These are phyloP conservation scores for Phytopythium kandeliae DNA, from an alignment of 352 stramenopile species.

Conservation along the genomic window DNA sequence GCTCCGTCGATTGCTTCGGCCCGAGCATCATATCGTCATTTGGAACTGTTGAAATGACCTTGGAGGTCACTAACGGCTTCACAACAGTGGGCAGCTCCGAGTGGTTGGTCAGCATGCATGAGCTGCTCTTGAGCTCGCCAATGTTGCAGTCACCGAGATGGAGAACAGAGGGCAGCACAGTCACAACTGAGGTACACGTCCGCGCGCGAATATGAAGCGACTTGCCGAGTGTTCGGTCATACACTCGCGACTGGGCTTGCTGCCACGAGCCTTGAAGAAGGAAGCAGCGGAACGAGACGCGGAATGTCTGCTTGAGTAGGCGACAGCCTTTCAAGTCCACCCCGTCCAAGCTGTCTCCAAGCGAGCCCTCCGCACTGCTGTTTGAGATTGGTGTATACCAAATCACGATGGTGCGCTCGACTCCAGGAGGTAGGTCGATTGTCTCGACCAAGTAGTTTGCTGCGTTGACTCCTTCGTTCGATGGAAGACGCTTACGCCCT, in stretches of 20 bases:
- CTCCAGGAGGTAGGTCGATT: conserved; percentile 76
- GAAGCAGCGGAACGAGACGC: conserved; percentile 84
- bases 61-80: conserved; percentile 83
- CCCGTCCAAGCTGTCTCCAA: conserved; percentile 39
- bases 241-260: conserved; percentile 78
- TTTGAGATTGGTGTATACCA: conserved; percentile 71
- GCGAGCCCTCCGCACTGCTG: conserved; percentile 30
- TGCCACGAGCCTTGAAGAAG: conserved; percentile 83
- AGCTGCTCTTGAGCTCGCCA: conserved; percentile 82
- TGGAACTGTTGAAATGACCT: conserved; percentile 85
- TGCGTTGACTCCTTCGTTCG: conserved; percentile 54
- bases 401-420: conserved; percentile 86
- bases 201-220: conserved; percentile 80
- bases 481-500: conserved; percentile 27
- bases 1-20: conserved; percentile 81
- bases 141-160: conserved; percentile 88
- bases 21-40: conserved; percentile 86
- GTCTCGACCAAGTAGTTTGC: conserved; percentile 87
- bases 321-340: conserved; percentile 78
- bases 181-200: conserved; percentile 86
- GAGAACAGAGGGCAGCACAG: conserved; percentile 76
- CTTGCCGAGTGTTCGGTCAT: conserved; percentile 82
- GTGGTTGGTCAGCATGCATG: conserved; percentile 86
- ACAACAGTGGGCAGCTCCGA: conserved; percentile 84
- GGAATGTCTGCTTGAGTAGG: conserved; percentile 84